Percentiles rank a stretch among this genome's conserved stretches.
Evolutionary conservation across 2,329 filamentous ascomycete species (phyloP).

Genomic region (Ophiostoma pallidulum): DNA sequence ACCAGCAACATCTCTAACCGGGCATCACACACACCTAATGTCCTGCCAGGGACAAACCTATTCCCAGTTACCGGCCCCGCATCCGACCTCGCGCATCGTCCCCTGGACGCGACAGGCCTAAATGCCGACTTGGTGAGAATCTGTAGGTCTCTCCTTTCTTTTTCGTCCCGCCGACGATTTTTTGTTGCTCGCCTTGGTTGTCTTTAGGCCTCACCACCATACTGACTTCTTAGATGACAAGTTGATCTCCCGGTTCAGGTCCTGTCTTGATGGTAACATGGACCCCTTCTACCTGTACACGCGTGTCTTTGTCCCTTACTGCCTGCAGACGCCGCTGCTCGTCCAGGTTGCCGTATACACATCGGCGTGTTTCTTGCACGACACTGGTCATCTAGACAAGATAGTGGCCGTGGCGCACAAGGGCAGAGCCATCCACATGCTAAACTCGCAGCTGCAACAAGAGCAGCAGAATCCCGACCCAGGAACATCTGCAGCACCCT

Average conservation of each 20-base stretch:
- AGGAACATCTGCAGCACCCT: constrained; percentile 3
- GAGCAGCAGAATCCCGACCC: constrained; percentile 10
- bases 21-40: too few relatives aligned
- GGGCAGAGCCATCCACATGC: constrained; percentile 32
- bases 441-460: constrained; percentile 40
- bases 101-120: constrained; percentile 32
- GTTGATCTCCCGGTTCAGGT: constrained; percentile 41
- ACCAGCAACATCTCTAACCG: neutral
- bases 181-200: neutral
- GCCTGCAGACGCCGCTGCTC: constrained; percentile 40
- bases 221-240: constrained; percentile 31
- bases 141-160: constrained; percentile 28
- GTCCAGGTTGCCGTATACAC: constrained; percentile 41
- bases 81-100: constrained; percentile 31
- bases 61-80: constrained; percentile 15
- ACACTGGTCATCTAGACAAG: constrained; percentile 38
- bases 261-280: constrained; percentile 39
- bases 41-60: constrained; percentile 7
- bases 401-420: constrained; percentile 34
- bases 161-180: neutral
- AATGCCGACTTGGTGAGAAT: constrained; percentile 40
- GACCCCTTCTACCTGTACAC: constrained; percentile 34
- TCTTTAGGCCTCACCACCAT: too few relatives aligned
- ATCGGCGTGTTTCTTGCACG: constrained; percentile 41
- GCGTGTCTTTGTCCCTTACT: constrained; percentile 38